Conservation (phyloP, 2,329 filamentous ascomycete species). For the Cladosporium sp. region DNA sequence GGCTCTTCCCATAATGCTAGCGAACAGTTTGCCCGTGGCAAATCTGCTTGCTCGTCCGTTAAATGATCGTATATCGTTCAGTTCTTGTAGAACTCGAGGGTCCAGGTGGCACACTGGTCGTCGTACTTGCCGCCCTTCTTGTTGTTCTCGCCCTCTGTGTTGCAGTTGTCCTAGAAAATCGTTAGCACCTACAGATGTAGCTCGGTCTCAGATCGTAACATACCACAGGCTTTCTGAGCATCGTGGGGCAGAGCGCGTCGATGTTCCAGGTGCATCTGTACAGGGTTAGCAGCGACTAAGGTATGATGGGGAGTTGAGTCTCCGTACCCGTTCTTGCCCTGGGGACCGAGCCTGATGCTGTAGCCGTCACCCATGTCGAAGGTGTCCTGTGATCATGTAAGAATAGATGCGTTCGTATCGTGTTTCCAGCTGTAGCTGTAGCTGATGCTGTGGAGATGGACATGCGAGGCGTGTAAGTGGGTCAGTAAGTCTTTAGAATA, state of each 20-base stretch:
- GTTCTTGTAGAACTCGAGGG: neutral
- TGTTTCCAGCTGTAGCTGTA: neutral
- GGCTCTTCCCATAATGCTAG: constrained; percentile 3
- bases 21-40: neutral
- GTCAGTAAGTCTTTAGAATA: neutral
- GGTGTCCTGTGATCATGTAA: too few species aligned
- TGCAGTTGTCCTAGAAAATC: neutral
- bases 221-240: neutral
- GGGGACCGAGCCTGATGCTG: neutral
- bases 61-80: neutral
- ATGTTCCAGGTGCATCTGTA: neutral
- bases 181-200: neutral
- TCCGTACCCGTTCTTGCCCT: neutral
- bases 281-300: neutral
- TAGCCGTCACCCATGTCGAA: neutral
- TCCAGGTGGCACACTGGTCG: constrained; percentile 4
- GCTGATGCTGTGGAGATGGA: neutral
- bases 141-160: neutral
- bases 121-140: constrained; percentile 6
- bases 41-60: neutral
- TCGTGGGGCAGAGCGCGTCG: neutral
- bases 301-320: too few species aligned
- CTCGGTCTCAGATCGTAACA: neutral
- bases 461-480: neutral
- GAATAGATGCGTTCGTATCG: neutral